phyloP scores from a whole-genome alignment of 1,139 yeast genomes.

The Saccharomyces hybrid region DNA sequence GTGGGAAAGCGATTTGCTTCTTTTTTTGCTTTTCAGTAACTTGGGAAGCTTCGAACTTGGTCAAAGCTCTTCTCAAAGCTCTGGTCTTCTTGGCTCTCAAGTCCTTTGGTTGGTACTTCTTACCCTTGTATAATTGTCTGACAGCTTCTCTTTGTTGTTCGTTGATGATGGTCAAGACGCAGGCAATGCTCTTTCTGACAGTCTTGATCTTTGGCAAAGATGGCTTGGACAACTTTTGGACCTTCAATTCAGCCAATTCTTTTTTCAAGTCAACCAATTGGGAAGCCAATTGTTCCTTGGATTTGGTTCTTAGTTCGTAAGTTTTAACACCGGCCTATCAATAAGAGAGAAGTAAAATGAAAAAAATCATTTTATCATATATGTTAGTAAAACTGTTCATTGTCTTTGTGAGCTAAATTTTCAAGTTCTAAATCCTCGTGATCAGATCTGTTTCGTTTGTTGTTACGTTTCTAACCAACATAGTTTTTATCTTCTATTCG shows the following conservation, averaged over 20 bases:
- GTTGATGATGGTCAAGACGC: conserved; percentile 95
- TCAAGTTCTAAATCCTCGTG: background rate
- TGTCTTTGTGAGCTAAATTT: background rate
- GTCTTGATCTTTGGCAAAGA: conserved; percentile 91
- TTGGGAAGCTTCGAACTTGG: conserved; percentile 75
- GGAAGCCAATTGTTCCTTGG: conserved; percentile 91
- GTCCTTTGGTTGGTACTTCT: conserved; percentile 97
- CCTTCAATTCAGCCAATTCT: conserved; percentile 94
- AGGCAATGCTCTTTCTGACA: conserved; percentile 97
- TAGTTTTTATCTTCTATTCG: background rate
- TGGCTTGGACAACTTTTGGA: conserved; percentile 88
- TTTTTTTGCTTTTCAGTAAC: conserved; percentile 86
- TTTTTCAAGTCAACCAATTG: conserved; percentile 95
- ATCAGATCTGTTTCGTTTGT: no score
- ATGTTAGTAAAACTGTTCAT: background rate
- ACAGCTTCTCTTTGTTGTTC: conserved; percentile 93
- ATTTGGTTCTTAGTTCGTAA: conserved; percentile 94
- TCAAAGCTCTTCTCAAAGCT: conserved; percentile 96
- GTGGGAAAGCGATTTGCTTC: conserved; percentile 93
- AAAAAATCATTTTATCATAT: background rate
- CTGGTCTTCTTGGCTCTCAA: conserved; percentile 99
- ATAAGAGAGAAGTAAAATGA: background rate
- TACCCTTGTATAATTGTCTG: conserved; percentile 91
- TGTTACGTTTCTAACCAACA: no score
- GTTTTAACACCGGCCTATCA: conserved; percentile 81